phyloP scores from a whole-genome alignment of 2,329 filamentous ascomycete genomes.

The Dactylellina parvicollis region DNA sequence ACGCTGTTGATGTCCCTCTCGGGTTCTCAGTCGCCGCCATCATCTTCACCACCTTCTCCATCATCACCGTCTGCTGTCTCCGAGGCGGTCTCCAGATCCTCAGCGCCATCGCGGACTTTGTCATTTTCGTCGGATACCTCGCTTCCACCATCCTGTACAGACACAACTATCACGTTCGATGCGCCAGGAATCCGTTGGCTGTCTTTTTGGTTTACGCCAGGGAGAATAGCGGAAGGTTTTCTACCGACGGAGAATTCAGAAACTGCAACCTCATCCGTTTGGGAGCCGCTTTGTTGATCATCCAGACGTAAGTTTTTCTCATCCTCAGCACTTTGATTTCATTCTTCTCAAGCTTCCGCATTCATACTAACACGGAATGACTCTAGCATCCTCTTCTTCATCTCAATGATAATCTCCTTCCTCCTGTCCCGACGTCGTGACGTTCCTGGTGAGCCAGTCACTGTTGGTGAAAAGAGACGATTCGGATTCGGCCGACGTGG shows the following conservation, averaged over 20 bases:
- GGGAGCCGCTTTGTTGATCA: constrained; percentile 53
- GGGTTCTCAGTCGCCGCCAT: constrained; percentile 54
- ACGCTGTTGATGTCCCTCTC: constrained; percentile 49
- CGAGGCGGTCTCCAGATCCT: constrained; percentile 34
- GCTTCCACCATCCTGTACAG: constrained; percentile 54
- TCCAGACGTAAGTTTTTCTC: constrained; percentile 54
- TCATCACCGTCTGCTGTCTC: constrained; percentile 55
- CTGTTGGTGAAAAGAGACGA: constrained; percentile 31
- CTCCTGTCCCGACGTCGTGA: constrained; percentile 35
- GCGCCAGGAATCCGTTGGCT: constrained; percentile 52
- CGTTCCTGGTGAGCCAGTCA: constrained; percentile 19
- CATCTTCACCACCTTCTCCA: constrained; percentile 55
- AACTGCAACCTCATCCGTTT: constrained; percentile 54
- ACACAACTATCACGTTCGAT: constrained; percentile 54
- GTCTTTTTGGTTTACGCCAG: constrained; percentile 41
- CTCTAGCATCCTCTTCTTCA: constrained; percentile 55
- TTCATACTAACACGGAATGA: background rate
- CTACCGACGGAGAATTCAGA: constrained; percentile 26
- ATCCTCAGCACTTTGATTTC: background rate
- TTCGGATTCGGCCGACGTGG: constrained; percentile 22
- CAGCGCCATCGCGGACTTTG: constrained; percentile 55
- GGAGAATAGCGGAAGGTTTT: constrained; percentile 23
- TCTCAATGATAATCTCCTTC: constrained; percentile 55
- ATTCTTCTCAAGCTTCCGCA: background rate
- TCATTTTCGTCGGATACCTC: constrained; percentile 56